These are phyloP conservation scores for Solanum hybrid DNA, from an alignment of 305 asterid species.

Conservation along the genomic window DNA sequence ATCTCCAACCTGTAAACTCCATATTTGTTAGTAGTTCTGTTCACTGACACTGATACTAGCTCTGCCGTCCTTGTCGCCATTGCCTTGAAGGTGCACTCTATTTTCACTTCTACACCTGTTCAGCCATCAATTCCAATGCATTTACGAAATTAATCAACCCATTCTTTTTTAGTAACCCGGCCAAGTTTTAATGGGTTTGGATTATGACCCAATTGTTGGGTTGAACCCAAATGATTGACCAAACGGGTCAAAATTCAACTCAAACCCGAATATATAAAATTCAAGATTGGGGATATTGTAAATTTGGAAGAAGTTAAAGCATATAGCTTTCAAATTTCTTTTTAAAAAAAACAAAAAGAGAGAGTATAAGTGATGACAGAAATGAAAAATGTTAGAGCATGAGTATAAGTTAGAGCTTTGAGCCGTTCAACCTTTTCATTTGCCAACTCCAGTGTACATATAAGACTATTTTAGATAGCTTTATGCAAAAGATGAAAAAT, in stretches of 20 bases:
- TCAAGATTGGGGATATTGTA: background rate
- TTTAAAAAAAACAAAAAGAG: background rate
- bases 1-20: slow-evolving; percentile 77
- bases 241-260: background rate
- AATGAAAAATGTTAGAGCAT: too few relatives aligned
- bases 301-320: background rate
- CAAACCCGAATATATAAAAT: background rate
- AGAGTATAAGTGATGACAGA: too few relatives aligned
- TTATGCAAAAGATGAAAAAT: background rate
- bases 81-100: slow-evolving; percentile 86
- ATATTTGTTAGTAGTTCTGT: slow-evolving; percentile 64
- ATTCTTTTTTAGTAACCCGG: background rate
- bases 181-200: background rate
- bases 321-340: background rate
- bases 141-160: slow-evolving; percentile 9
- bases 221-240: background rate
- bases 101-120: slow-evolving; percentile 71
- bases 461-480: background rate
- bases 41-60: slow-evolving; percentile 58
- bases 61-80: slow-evolving; percentile 58
- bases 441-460: background rate
- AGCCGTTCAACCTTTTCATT: background rate
- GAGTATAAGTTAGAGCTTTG: background rate
- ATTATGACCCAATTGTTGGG: background rate
- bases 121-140: background rate